A percentile compares a stretch with the other conserved stretches of the same genome.
phyloP scores from a whole-genome alignment of 208 protist species.

The Lotmaria passim region DNA sequence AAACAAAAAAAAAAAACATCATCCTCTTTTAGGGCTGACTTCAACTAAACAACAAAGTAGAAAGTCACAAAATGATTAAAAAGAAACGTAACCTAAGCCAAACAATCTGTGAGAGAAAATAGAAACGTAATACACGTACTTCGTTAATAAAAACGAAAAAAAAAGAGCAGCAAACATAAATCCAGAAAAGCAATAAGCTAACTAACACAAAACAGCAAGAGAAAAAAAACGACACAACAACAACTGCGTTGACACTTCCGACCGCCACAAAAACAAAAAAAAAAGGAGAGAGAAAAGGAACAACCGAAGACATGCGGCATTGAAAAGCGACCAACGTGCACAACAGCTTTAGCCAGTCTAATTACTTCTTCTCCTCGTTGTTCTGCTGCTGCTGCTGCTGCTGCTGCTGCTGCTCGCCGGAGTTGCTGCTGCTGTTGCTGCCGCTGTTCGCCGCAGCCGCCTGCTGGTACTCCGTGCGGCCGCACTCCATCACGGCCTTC shows the following conservation, averaged over 20 bases:
- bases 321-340: no score
- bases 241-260: no score
- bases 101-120: constrained; percentile 16
- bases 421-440: constrained; percentile 75
- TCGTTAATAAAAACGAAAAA: no score
- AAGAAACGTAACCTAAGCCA: background rate
- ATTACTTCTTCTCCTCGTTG: background rate
- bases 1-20: background rate
- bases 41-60: no score
- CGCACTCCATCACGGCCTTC: constrained; percentile 87
- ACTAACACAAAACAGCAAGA: no score
- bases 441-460: constrained; percentile 60
- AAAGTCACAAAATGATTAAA: background rate
- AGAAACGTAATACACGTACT: no score
- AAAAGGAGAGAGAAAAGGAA: background rate
- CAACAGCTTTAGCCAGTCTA: no score
- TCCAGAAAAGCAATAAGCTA: no score
- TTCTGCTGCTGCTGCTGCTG: background rate
- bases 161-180: no score
- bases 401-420: background rate
- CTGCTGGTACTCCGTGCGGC: constrained; percentile 81
- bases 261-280: no score
- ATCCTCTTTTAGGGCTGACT: background rate
- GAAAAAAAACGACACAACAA: no score
- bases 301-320: no score